phyloP scores from a whole-genome alignment of 2,329 filamentous ascomycete genomes.

The Ceratocystis variospora region DNA sequence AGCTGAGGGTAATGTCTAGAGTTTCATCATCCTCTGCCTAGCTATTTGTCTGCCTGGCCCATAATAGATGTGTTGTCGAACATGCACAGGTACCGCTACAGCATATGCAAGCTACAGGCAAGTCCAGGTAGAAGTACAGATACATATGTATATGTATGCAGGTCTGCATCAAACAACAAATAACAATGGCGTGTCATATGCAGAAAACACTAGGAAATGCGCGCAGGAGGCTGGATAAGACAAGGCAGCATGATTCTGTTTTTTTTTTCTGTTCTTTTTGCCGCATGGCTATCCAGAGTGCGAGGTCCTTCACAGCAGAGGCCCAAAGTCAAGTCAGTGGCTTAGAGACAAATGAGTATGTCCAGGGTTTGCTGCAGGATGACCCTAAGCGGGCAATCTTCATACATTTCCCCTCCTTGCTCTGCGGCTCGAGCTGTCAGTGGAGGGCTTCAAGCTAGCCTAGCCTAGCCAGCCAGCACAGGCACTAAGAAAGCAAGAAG shows the following conservation, averaged over 20 bases:
- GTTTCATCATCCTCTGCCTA: too few species aligned
- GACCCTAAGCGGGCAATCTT: neutral
- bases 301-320: neutral
- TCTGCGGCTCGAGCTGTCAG: neutral
- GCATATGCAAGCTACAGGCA: too few species aligned
- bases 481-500: neutral
- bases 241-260: neutral
- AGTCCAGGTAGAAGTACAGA: too few species aligned
- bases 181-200: neutral
- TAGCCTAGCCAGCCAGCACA: too few species aligned
- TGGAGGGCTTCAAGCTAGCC: neutral
- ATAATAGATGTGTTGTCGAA: too few species aligned
- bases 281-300: neutral
- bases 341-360: neutral
- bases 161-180: neutral
- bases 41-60: too few species aligned
- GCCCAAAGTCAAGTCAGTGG: too few species aligned
- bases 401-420: too few species aligned
- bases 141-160: too few species aligned
- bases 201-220: neutral
- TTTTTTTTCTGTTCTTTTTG: too few species aligned
- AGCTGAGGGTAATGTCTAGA: neutral
- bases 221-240: neutral
- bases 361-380: neutral
- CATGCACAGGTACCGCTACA: too few species aligned